phyloP scores from a whole-genome alignment of 2,329 filamentous ascomycete species.

The Moelleriella libera region DNA sequence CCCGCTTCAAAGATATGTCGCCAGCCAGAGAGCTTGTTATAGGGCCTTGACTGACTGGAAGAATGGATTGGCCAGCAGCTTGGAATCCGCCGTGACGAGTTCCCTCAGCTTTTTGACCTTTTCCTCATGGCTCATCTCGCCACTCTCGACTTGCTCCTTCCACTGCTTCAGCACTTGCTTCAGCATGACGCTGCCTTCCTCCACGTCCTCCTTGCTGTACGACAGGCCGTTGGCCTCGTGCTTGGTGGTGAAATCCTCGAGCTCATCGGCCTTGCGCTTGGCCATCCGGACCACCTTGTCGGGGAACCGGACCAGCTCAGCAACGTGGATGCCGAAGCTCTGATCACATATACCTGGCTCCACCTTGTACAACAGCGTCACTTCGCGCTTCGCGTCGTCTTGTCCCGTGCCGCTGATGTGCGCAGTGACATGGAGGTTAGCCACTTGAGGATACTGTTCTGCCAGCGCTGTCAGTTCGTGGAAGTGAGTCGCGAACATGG shows the following conservation, averaged over 20 bases:
- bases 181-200: conserved; percentile 71
- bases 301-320: conserved; percentile 90
- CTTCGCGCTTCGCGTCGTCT: conserved; percentile 52
- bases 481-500: conserved; percentile 95
- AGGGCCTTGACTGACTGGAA: conserved; percentile 50
- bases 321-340: conserved; percentile 95
- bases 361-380: conserved; percentile 93
- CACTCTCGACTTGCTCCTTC: conserved; percentile 60
- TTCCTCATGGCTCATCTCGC: conserved; percentile 53
- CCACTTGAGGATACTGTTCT: conserved; percentile 74
- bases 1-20: background rate
- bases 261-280: conserved; percentile 94
- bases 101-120: conserved; percentile 69
- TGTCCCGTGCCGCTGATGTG: conserved; percentile 54
- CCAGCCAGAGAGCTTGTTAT: conserved; percentile 12
- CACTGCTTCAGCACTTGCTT: conserved; percentile 74
- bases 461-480: conserved; percentile 90
- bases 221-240: conserved; percentile 45
- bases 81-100: conserved; percentile 60
- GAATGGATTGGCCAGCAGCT: conserved; percentile 50
- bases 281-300: conserved; percentile 98
- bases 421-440: conserved; percentile 90
- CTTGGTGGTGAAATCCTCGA: conserved; percentile 86
- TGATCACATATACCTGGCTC: conserved; percentile 93
- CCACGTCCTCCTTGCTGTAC: conserved; percentile 74